Conservation (phyloP, 1,139 yeast species). For the Lodderomyces theae region DNA sequence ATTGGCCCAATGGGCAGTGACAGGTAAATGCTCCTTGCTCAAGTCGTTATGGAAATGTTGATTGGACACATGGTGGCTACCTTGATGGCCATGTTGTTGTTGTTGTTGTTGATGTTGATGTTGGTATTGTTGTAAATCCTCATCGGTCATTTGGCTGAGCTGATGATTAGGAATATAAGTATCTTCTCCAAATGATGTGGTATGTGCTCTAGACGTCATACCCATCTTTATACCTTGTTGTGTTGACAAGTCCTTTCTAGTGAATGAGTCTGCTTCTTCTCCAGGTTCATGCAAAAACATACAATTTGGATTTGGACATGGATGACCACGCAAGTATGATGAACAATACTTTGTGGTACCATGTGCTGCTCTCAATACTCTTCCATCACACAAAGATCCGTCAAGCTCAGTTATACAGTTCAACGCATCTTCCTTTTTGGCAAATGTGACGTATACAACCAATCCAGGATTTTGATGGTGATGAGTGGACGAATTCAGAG, state of each 20-base stretch:
- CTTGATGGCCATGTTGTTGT: conserved; percentile 13
- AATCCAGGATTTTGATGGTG: conserved; percentile 68
- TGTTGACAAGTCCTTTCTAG: conserved; percentile 87
- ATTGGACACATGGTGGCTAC: conserved; percentile 4
- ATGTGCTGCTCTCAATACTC: conserved; percentile 85
- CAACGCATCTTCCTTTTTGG: conserved; percentile 91
- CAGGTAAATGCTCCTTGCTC: conserved; percentile 40
- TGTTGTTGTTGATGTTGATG: conserved; percentile 18
- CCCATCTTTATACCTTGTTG: conserved; percentile 70
- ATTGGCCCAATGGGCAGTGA: conserved; percentile 59
- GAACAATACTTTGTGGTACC: conserved; percentile 99
- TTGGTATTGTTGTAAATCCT: conserved; percentile 14
- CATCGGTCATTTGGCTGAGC: conserved; percentile 6
- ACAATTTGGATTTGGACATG: conserved; percentile 98
- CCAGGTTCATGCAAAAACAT: conserved; percentile 99
- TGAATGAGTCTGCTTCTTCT: conserved; percentile 96
- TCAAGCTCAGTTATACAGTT: conserved; percentile 91
- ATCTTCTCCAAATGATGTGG: conserved; percentile 13
- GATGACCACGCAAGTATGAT: conserved; percentile 88
- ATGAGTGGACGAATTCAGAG: conserved; percentile 22
- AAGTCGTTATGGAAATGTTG: conserved; percentile 7
- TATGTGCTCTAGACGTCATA: conserved; percentile 23
- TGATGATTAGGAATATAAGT: conserved; percentile 4
- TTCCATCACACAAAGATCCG: conserved; percentile 91
- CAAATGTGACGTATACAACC: conserved; percentile 94